Conservation (phyloP, 2,329 filamentous ascomycete genomes). For the Trichoderma endophyticum region DNA sequence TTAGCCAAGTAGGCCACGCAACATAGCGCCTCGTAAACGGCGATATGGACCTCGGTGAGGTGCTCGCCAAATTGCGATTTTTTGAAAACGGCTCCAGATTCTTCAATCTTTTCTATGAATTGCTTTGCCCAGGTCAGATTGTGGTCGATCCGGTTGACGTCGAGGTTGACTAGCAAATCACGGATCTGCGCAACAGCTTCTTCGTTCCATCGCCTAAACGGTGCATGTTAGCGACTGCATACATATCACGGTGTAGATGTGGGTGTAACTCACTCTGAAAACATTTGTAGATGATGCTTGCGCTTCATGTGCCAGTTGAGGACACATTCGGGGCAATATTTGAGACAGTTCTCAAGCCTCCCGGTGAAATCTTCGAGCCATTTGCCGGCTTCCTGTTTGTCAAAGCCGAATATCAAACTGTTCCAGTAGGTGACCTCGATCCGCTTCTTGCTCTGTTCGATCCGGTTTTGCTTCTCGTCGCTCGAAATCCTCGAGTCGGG, state of each 20-base stretch:
- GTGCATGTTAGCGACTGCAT: slow-evolving; percentile 22
- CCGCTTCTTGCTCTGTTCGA: slow-evolving; percentile 54
- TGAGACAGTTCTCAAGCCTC: slow-evolving; percentile 57
- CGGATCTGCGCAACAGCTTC: slow-evolving; percentile 51
- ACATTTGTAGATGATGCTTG: slow-evolving; percentile 57
- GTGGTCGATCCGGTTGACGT: slow-evolving; percentile 58
- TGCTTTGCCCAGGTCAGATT: slow-evolving; percentile 57
- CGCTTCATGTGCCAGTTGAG: slow-evolving; percentile 71
- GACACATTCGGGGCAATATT: slow-evolving; percentile 66
- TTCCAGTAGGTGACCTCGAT: slow-evolving; percentile 64
- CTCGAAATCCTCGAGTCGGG: slow-evolving; percentile 46
- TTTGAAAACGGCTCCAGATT: slow-evolving; percentile 45
- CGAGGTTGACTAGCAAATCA: slow-evolving; percentile 55
- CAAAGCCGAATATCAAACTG: slow-evolving; percentile 66
- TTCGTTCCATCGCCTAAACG: slow-evolving; percentile 44
- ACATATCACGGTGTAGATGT: too few relatives aligned
- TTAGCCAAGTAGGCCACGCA: slow-evolving; percentile 70
- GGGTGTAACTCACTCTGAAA: slow-evolving; percentile 51
- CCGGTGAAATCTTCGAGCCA: slow-evolving; percentile 58
- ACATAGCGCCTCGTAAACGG: slow-evolving; percentile 84
- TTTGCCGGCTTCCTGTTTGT: slow-evolving; percentile 55
- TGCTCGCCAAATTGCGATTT: slow-evolving; percentile 46
- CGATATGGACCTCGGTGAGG: slow-evolving; percentile 63
- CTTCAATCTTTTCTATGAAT: slow-evolving; percentile 52
- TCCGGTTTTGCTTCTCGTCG: slow-evolving; percentile 50